Conservation (phyloP, 768 basidiomycete species). For the Cubamyces sp. region DNA sequence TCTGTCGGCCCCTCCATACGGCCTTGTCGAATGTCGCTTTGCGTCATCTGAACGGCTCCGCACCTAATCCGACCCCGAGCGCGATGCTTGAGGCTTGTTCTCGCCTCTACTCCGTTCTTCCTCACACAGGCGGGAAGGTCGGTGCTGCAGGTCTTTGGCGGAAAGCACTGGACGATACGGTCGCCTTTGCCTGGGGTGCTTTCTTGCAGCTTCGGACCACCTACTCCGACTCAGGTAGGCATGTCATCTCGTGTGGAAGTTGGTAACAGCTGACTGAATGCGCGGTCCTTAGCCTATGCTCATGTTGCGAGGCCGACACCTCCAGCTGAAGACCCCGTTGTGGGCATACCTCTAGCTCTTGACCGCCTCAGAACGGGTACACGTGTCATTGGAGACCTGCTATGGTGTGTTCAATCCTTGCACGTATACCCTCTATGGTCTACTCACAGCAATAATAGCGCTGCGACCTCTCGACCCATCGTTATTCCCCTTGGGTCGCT, state of each 20-base stretch:
- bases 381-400: slow-evolving; percentile 53
- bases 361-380: slow-evolving; percentile 63
- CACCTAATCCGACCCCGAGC: slow-evolving; percentile 45
- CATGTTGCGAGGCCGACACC: slow-evolving; percentile 25
- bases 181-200: slow-evolving; percentile 68
- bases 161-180: slow-evolving; percentile 71
- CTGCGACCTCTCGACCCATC: slow-evolving; percentile 62
- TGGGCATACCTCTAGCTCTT: slow-evolving; percentile 56
- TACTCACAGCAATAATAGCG: slow-evolving; percentile 41
- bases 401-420: slow-evolving; percentile 34
- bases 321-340: slow-evolving; percentile 49
- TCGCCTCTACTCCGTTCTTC: slow-evolving; percentile 62
- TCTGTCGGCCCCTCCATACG: slow-evolving; percentile 59
- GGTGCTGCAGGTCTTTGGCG: slow-evolving; percentile 74
- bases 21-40: slow-evolving; percentile 58
- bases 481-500: slow-evolving; percentile 70
- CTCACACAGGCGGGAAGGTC: slow-evolving; percentile 79
- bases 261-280: background rate
- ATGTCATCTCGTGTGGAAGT: slow-evolving; percentile 7
- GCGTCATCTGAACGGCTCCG: slow-evolving; percentile 58
- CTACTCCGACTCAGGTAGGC: slow-evolving; percentile 51
- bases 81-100: slow-evolving; percentile 53
- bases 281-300: slow-evolving; percentile 16
- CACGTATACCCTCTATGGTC: background rate
- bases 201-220: slow-evolving; percentile 63